Conservation (phyloP, 164 flowering plant genomes). For the Stephania cephalantha region DNA sequence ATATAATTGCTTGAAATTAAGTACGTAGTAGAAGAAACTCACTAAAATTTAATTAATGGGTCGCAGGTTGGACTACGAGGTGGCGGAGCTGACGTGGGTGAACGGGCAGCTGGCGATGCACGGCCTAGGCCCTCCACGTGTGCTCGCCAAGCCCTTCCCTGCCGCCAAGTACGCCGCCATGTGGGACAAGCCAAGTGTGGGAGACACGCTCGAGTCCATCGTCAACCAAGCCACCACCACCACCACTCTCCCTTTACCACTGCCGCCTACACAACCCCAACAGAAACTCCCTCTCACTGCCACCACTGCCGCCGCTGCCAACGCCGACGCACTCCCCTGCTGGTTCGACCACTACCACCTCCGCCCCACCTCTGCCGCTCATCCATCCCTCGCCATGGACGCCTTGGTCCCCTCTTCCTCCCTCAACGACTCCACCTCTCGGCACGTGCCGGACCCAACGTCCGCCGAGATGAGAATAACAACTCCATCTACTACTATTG, state of each 20-base stretch:
- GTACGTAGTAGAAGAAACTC: neutral
- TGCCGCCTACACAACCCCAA: slow-evolving; percentile 4
- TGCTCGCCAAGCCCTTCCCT: slow-evolving; percentile 18
- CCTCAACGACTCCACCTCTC: slow-evolving; percentile 9
- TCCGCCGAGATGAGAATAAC: neutral
- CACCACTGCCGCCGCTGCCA: slow-evolving; percentile 14
- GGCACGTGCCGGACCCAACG: slow-evolving; percentile 21
- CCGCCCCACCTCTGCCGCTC: slow-evolving; percentile 15
- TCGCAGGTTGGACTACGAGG: slow-evolving; percentile 61
- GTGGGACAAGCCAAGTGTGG: slow-evolving; percentile 49
- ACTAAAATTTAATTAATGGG: too few species aligned
- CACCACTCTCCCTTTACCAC: slow-evolving; percentile 16
- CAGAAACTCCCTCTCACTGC: neutral
- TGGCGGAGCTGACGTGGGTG: slow-evolving; percentile 87
- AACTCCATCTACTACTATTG: neutral
- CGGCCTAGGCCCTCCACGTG: slow-evolving; percentile 57
- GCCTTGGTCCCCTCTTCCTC: slow-evolving; percentile 61
- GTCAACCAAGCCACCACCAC: slow-evolving; percentile 53
- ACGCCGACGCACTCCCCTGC: slow-evolving; percentile 24
- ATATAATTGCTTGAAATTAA: neutral
- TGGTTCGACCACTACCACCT: slow-evolving; percentile 40
- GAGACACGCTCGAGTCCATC: slow-evolving; percentile 83
- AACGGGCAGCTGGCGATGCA: slow-evolving; percentile 81
- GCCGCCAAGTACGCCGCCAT: slow-evolving; percentile 21
- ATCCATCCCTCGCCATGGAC: slow-evolving; percentile 30